Evolutionary conservation across 805 yeast genomes (phyloP).

Genomic region (Pichia paraexigua): DNA sequence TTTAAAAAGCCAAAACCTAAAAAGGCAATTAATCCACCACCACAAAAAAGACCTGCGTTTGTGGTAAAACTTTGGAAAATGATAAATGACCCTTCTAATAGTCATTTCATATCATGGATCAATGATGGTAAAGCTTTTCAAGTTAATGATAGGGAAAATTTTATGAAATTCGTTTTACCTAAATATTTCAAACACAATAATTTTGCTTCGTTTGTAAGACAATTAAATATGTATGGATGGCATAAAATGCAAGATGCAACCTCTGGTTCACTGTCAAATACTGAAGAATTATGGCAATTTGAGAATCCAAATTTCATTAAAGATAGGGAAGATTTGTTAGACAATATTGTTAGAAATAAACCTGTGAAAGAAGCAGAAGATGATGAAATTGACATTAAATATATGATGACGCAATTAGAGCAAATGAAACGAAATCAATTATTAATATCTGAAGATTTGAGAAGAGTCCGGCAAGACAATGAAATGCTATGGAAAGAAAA

Average conservation of each 20-base stretch:
- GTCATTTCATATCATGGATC: slow-evolving; percentile 73
- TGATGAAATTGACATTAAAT: slow-evolving; percentile 37
- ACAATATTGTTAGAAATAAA: slow-evolving; percentile 73
- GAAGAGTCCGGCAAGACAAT: slow-evolving; percentile 79
- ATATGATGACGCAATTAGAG: slow-evolving; percentile 65
- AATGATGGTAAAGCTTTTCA: slow-evolving; percentile 80
- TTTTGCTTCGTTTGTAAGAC: slow-evolving; percentile 93
- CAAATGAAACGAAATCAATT: slow-evolving; percentile 68
- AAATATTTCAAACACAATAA: slow-evolving; percentile 92
- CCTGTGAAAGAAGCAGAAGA: slow-evolving; percentile 38
- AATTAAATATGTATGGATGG: slow-evolving; percentile 98
- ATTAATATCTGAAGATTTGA: slow-evolving; percentile 75
- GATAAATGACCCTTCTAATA: slow-evolving; percentile 76
- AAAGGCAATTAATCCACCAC: slow-evolving; percentile 13
- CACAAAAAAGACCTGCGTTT: slow-evolving; percentile 74
- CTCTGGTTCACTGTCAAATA: slow-evolving; percentile 56
- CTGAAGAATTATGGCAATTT: slow-evolving; percentile 86
- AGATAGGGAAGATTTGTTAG: slow-evolving; percentile 78
- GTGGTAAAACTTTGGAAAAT: slow-evolving; percentile 91
- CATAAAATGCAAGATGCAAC: slow-evolving; percentile 93
- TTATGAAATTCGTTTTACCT: slow-evolving; percentile 80
- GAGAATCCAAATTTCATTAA: slow-evolving; percentile 70
- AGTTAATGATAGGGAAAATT: slow-evolving; percentile 74
- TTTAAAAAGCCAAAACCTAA: slow-evolving; percentile 22
- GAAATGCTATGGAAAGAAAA: slow-evolving; percentile 89